Percentiles rank a stretch among this genome's conserved stretches.
These are phyloP conservation scores for Globisporangium carolinianum DNA, from an alignment of 352 stramenopile species.

Conservation along the genomic window DNA sequence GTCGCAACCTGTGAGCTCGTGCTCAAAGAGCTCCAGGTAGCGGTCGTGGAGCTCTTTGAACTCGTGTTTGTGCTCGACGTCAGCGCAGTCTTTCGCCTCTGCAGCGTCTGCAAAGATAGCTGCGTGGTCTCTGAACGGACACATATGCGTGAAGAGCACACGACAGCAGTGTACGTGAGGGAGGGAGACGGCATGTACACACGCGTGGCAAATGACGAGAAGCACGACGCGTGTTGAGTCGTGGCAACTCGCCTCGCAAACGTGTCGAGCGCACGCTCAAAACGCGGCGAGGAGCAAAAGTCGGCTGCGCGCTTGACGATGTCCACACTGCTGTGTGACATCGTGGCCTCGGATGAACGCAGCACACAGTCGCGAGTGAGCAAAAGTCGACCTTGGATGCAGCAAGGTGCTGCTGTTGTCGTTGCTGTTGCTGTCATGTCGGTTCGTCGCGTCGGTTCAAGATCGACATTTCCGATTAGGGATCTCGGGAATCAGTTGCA, in stretches of 20 bases:
- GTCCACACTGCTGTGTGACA: constrained; percentile 2
- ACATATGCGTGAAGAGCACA: neutral
- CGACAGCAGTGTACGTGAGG: neutral
- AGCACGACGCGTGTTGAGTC: too few relatives aligned
- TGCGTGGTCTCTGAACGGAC: constrained; percentile 35
- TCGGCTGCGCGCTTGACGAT: constrained; percentile 55
- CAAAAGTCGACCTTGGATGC: too few relatives aligned
- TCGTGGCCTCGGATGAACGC: too few relatives aligned
- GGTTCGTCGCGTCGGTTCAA: neutral
- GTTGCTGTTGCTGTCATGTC: too few relatives aligned
- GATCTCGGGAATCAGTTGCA: too few relatives aligned
- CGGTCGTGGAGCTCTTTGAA: constrained; percentile 72
- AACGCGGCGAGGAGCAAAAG: constrained; percentile 60
- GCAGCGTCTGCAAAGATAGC: constrained; percentile 49
- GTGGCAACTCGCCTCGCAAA: constrained; percentile 37
- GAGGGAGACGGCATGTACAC: too few relatives aligned
- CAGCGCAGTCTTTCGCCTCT: constrained; percentile 48
- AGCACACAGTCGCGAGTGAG: too few relatives aligned
- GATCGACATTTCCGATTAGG: neutral
- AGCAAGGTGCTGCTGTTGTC: too few relatives aligned
- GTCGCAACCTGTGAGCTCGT: constrained; percentile 33
- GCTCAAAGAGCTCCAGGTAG: constrained; percentile 69
- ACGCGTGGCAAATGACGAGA: too few relatives aligned
- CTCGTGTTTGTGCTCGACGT: constrained; percentile 77
- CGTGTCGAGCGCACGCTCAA: constrained; percentile 61